Evolutionary conservation across 441 rosid genomes (phyloP), one percentile per base, ranked within the genome.

Genomic region (Erodium moschatum): DNA sequence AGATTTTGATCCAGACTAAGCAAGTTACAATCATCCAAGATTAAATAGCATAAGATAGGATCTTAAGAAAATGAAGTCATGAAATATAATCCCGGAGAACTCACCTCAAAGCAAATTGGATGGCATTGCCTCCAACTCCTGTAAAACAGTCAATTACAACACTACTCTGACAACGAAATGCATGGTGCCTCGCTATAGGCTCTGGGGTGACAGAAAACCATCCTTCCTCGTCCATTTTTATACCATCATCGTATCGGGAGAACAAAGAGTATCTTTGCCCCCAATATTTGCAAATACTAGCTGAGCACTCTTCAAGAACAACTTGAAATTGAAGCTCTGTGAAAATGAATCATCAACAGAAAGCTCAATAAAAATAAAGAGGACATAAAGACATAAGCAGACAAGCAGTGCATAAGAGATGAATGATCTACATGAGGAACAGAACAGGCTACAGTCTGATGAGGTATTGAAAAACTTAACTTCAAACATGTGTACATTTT

Each of bases 161-260:
- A 64, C 85, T 85, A 76, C 66, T 71, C 2, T 72, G 81, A 80
- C 96, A 89, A 44, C 86, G 90, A 0, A 79, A 69, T 19, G 98
- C 93, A 46, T 91, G 98, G 77, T 91, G 96, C 82, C 80, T 78
- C 35, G 98, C 96, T 72, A 93, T 85, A 73, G 73, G 69, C 78
- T 93, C 97, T 40, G 98, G 95, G 44, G 96, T 93, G 71, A 91
- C 98, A 77, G 97, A 93, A 84, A 89, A 93, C 98, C 98, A 93
- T 66, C 97, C 97, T 83, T 93, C 98, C 79, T 88, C 90, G 5
- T 93, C 96, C 98, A 93, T 89, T 84, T 75, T 79, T 70, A 91
- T 80, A 71, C 97, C 98, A 63, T 83, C 81, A 56, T 91, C 93
- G 76, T 85, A 91, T 82, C 82, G 82, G 65, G 97, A 89, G 83